Evolutionary conservation across 148 eudicot genomes (phyloP).

Genomic region (Rhododendron molle): DNA sequence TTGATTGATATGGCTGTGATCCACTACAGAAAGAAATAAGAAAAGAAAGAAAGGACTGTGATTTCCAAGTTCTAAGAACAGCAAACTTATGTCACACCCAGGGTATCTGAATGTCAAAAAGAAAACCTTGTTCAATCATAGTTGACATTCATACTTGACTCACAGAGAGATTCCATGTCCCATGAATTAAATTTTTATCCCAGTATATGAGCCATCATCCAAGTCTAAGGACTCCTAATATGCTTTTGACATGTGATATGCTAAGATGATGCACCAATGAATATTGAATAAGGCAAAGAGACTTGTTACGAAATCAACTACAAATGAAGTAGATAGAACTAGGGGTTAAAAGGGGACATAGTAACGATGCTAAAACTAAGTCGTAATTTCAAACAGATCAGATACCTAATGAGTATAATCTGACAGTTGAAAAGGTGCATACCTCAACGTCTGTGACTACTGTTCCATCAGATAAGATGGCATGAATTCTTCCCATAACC

Average conservation of each 20-base stretch:
- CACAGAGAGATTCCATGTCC: background rate
- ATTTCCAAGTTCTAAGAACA: background rate
- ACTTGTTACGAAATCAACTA: background rate
- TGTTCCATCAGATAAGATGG: constrained; percentile 81
- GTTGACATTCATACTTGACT: background rate
- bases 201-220: no score
- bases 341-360: background rate
- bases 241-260: background rate
- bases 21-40: background rate
- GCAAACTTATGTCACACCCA: background rate
- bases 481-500: constrained; percentile 98
- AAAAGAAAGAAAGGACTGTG: background rate
- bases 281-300: background rate
- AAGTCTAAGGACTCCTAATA: background rate
- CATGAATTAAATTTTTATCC: background rate
- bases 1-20: background rate
- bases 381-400: background rate
- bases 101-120: background rate
- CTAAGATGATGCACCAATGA: background rate
- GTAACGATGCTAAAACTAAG: background rate
- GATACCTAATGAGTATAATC: background rate
- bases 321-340: background rate
- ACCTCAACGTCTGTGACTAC: constrained; percentile 91
- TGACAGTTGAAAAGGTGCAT: background rate
- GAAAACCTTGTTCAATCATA: background rate